phyloP scores from a whole-genome alignment of 352 stramenopile genomes.

The Thalassiosira tumida region DNA sequence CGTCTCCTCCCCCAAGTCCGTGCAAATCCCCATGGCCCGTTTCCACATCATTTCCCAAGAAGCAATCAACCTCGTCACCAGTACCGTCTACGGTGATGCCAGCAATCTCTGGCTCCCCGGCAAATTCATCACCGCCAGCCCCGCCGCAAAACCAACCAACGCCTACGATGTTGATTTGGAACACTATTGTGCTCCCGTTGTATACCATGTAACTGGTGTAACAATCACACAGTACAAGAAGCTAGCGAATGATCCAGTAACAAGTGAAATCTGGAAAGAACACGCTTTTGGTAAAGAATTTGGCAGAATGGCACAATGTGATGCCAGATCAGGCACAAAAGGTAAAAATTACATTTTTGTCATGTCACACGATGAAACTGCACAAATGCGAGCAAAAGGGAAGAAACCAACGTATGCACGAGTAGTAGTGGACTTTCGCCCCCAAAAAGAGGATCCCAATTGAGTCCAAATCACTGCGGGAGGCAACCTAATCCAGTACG shows the following conservation, averaged over 20 bases:
- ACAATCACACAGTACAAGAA: constrained; percentile 41
- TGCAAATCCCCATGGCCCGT: neutral
- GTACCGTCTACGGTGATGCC: neutral
- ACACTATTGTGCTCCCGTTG: neutral
- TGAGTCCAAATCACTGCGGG: constrained; percentile 61
- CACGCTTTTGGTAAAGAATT: constrained; percentile 65
- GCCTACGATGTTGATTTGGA: neutral
- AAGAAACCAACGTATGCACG: constrained; percentile 54
- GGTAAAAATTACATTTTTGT: constrained; percentile 76
- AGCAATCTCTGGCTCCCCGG: neutral
- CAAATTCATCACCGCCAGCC: neutral
- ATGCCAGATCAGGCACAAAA: neutral
- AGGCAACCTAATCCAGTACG: constrained; percentile 71
- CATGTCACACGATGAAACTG: constrained; percentile 58
- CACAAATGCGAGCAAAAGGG: constrained; percentile 37
- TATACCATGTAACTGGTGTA: constrained; percentile 5
- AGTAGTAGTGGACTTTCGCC: constrained; percentile 60
- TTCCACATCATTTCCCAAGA: constrained; percentile 36
- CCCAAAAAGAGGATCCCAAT: constrained; percentile 60
- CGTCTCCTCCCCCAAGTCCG: neutral
- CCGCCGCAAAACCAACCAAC: neutral
- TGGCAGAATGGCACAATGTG: constrained; percentile 55
- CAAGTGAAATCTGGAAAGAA: constrained; percentile 46
- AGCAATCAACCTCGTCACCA: constrained; percentile 12
- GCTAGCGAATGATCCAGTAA: constrained; percentile 24